A percentile compares a stretch with the other conserved stretches of the same genome.
These are phyloP conservation scores for Russula sp. DNA, from an alignment of 768 basidiomycete species.

Conservation along the genomic window DNA sequence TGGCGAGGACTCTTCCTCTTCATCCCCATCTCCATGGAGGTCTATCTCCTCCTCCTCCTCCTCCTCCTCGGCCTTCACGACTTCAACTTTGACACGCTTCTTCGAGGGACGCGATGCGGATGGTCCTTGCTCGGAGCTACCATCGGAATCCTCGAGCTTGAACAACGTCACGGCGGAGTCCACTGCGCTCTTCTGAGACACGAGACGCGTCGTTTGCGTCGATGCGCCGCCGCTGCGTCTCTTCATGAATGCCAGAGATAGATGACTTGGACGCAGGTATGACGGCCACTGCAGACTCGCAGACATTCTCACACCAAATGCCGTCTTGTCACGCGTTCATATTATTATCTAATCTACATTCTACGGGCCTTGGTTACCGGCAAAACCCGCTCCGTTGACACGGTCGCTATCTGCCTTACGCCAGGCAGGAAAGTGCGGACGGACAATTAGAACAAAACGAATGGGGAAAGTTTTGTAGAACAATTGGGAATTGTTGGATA, in stretches of 20 bases:
- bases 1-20: too few species aligned
- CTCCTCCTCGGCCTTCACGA: conserved; percentile 8
- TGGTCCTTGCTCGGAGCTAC: conserved; percentile 19
- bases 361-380: too few species aligned
- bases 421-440: too few species aligned
- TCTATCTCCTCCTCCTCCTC: too few species aligned
- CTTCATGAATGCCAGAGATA: conserved; percentile 6
- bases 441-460: too few species aligned
- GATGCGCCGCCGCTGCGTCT: background rate
- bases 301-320: too few species aligned
- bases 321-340: too few species aligned
- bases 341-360: too few species aligned
- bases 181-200: conserved; percentile 11
- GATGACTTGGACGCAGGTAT: background rate
- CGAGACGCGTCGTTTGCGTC: conserved; percentile 1
- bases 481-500: too few species aligned
- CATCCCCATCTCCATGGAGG: conserved; percentile 1
- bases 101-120: conserved; percentile 23
- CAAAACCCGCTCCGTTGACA: too few species aligned
- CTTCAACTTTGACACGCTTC: conserved; percentile 29
- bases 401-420: too few species aligned
- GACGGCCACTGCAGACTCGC: background rate
- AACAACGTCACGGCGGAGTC: conserved; percentile 20
- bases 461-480: too few species aligned
- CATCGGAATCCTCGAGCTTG: conserved; percentile 20